Base-by-base conservation (phyloP, 1,139 yeast species). In the Kodamaea ohmeri region DNA sequence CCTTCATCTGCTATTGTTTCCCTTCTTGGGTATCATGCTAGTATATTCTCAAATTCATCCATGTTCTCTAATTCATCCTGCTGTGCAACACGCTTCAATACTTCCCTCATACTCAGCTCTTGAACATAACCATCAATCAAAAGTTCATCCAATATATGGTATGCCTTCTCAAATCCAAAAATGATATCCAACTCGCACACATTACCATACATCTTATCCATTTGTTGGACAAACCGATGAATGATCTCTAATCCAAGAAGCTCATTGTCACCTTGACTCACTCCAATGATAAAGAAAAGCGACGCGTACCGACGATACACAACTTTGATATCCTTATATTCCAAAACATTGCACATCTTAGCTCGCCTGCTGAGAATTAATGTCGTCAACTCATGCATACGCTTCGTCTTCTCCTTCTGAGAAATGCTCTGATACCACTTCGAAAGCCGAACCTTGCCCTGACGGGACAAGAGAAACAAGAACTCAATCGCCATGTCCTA, bases 131-230 rank as follows among this genome's bases (percentile, higher is more conserved):
- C 98, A 52, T 80, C 87, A 33, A 71, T 82, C 67, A 94, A 63
- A 51, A 92, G 68, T 59, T 94, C 98, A 60, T 92, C 97, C 48
- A 94, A 68, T 13, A 92, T 83, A 60, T 87, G 86, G 58, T 92
- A 92, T 0, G 97, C 97, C 58, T 87, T 85, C 52, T 84, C 86
- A 63, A 92, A 92, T 51, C 95, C 95, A 74, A 92, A 92, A 37
- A 92, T 92, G 45, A 92, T 89, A 61, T 90, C 95, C 52, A 87
- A 65, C 56, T 89, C 97, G 63, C 96, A 86, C 15, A 92, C 98
- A 56, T 89, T 92, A n/a, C 97, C 97, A 56, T 87, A 92, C 51
- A 89, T 80, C 54, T 85, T 83, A 67, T 92, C 99, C 96, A 92
- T 88, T 51, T 87, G 89, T 60, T 94, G 98, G 35, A 94, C 99